These are phyloP conservation scores for Citropsis articulata DNA, from an alignment of 345 rosid species.

Conservation along the genomic window DNA sequence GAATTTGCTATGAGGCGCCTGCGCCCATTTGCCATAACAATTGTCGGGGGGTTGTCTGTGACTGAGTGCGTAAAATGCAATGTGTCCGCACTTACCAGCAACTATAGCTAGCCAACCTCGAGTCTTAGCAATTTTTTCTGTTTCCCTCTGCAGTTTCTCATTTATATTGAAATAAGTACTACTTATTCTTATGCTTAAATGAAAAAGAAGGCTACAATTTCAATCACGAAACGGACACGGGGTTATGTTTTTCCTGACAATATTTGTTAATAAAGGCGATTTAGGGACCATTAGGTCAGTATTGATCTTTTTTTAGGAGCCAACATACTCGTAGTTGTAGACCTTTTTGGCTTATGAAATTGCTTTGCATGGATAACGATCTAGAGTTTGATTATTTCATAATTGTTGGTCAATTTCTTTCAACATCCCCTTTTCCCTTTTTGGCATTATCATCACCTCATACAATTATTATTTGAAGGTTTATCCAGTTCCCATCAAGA, in stretches of 20 bases:
- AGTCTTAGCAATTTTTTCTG: too few relatives aligned
- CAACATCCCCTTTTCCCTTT: background rate
- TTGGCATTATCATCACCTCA: background rate
- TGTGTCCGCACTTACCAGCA: too few relatives aligned
- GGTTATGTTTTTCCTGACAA: too few relatives aligned
- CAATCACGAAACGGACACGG: too few relatives aligned
- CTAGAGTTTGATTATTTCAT: background rate
- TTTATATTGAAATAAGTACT: too few relatives aligned
- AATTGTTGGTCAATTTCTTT: background rate
- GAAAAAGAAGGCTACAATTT: too few relatives aligned
- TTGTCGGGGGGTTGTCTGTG: too few relatives aligned
- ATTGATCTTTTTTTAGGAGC: constrained; percentile 18
- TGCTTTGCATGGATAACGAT: background rate
- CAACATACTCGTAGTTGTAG: constrained; percentile 9
- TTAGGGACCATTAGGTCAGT: constrained; percentile 15
- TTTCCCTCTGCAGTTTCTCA: too few relatives aligned
- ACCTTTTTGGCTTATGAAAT: background rate
- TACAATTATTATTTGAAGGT: background rate
- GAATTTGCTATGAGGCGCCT: background rate
- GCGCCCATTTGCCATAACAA: background rate
- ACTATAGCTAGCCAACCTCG: too few relatives aligned
- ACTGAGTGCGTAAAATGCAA: too few relatives aligned
- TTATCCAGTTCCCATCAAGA: background rate
- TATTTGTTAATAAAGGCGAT: background rate
- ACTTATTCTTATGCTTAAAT: too few relatives aligned